Evolutionary conservation across 2,329 filamentous ascomycete genomes (phyloP).

Genomic region (Sporothrix phasma): DNA sequence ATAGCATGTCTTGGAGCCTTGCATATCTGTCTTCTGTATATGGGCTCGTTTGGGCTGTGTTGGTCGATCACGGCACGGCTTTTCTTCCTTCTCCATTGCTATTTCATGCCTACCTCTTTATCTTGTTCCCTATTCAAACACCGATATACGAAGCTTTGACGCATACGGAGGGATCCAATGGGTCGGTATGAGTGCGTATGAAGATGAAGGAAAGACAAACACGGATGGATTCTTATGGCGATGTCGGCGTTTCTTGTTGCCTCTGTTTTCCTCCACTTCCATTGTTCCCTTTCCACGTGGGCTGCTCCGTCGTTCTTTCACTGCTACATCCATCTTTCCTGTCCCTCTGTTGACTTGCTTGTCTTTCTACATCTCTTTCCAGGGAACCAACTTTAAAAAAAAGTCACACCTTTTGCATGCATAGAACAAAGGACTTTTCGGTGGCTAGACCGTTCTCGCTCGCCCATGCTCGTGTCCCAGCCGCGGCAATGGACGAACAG

Average conservation of each 20-base stretch:
- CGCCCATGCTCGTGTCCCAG: neutral
- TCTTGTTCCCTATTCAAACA: neutral
- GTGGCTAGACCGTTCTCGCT: neutral
- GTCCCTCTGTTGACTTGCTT: neutral
- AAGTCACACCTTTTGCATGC: neutral
- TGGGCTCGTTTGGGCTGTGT: neutral
- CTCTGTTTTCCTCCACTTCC: neutral
- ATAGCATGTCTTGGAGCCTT: slow-evolving; percentile 2
- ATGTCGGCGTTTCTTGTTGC: neutral
- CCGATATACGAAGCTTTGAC: neutral
- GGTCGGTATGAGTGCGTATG: neutral
- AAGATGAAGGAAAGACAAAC: neutral
- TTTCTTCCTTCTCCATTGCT: neutral
- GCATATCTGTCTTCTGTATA: neutral
- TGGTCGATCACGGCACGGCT: neutral
- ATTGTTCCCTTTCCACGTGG: neutral
- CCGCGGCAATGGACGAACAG: neutral
- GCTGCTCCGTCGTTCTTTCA: neutral
- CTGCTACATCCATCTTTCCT: neutral
- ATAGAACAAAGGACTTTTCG: neutral
- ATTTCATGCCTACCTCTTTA: neutral
- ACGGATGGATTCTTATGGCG: neutral
- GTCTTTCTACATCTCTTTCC: neutral
- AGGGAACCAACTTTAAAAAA: neutral
- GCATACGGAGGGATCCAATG: neutral